These are phyloP conservation scores for Stagonosporopsis chrysanthemi DNA, from an alignment of 2,329 filamentous ascomycete genomes.

Conservation along the genomic window DNA sequence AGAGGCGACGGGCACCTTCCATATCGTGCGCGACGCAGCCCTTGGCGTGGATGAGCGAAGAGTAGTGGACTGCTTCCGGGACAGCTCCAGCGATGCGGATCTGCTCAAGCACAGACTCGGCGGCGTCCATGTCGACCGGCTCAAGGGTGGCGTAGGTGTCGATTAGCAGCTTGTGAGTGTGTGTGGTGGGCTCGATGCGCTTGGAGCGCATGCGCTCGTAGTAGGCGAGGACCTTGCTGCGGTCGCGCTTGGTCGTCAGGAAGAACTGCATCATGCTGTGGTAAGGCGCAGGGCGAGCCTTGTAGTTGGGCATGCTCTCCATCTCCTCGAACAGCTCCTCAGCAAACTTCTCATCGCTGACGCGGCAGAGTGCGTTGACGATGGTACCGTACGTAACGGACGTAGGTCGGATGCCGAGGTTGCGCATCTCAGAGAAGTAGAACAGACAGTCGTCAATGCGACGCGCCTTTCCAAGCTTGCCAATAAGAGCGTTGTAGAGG, in stretches of 20 bases:
- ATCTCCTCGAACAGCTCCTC: slow-evolving; percentile 99
- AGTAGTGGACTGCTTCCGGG: slow-evolving; percentile 93
- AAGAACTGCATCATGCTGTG: slow-evolving; percentile 99
- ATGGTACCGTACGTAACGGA: slow-evolving; percentile 98
- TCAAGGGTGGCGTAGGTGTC: slow-evolving; percentile 95
- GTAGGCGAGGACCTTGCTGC: slow-evolving; percentile 90
- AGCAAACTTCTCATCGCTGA: slow-evolving; percentile 96
- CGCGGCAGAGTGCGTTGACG: slow-evolving; percentile 95
- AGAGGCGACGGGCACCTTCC: slow-evolving; percentile 79
- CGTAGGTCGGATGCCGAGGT: slow-evolving; percentile 89
- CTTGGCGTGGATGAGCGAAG: slow-evolving; percentile 92
- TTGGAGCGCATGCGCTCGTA: slow-evolving; percentile 92
- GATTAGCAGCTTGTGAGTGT: slow-evolving; percentile 97
- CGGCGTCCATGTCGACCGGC: slow-evolving; percentile 85
- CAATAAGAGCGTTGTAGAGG: slow-evolving; percentile 96
- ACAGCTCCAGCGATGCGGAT: slow-evolving; percentile 77
- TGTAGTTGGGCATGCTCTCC: slow-evolving; percentile 99
- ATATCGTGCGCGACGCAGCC: slow-evolving; percentile 95
- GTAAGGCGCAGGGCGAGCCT: slow-evolving; percentile 94
- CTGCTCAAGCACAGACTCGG: slow-evolving; percentile 80
- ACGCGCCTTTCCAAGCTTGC: slow-evolving; percentile 96
- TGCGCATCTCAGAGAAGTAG: slow-evolving; percentile 98
- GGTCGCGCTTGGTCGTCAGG: slow-evolving; percentile 95
- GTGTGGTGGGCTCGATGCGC: slow-evolving; percentile 87
- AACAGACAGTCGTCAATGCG: slow-evolving; percentile 98